phyloP scores from a whole-genome alignment of 2,329 filamentous ascomycete genomes.

The Trichoderma atrobrunneum region DNA sequence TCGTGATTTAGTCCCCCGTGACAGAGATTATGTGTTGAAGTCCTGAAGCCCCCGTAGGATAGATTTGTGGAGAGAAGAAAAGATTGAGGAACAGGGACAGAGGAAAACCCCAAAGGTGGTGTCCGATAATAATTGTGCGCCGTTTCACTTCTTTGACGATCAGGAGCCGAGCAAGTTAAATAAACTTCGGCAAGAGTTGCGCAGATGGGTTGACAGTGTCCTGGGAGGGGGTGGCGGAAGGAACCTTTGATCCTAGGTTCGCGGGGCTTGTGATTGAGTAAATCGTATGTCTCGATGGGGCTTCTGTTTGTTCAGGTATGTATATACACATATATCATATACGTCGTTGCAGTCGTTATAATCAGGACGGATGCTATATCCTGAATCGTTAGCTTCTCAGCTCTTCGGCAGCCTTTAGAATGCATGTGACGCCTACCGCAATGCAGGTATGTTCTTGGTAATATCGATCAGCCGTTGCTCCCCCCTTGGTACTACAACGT shows the following conservation, averaged over 20 bases:
- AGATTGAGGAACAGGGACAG: not conserved
- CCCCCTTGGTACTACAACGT: not conserved
- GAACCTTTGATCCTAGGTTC: not conserved
- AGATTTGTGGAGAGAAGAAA: not conserved
- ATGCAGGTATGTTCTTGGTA: not conserved
- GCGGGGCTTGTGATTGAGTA: not conserved
- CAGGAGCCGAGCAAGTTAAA: not conserved
- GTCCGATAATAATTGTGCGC: not conserved
- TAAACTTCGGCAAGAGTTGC: not conserved
- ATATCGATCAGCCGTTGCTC: not conserved
- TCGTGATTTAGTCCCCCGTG: not conserved
- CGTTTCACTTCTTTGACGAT: not conserved
- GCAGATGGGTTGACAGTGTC: not conserved
- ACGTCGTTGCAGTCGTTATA: not conserved
- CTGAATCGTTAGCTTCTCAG: not conserved
- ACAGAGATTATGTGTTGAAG: not conserved
- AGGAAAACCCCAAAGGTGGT: not conserved
- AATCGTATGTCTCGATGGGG: not conserved
- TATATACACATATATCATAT: not conserved
- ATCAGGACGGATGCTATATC: not conserved
- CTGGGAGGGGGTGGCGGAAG: not conserved
- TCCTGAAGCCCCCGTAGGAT: not conserved
- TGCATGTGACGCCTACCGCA: not conserved
- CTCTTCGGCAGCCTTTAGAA: not conserved
- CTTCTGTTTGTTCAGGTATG: not conserved